phyloP scores from a whole-genome alignment of 2,329 filamentous ascomycete species.

The Talaromyces sp. region DNA sequence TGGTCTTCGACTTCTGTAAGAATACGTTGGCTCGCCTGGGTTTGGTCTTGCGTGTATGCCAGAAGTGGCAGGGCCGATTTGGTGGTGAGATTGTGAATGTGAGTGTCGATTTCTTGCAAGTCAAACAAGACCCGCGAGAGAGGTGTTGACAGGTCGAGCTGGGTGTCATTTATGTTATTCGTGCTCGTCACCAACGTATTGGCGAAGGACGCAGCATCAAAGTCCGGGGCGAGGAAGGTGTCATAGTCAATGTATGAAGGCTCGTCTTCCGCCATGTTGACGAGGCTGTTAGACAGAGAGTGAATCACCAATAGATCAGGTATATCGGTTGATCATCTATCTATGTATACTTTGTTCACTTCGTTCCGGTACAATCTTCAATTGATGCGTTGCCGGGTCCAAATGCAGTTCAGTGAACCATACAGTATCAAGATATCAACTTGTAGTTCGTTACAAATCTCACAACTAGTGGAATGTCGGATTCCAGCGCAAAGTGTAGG shows the following conservation, averaged over 20 bases:
- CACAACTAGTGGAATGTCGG: neutral
- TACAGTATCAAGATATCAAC: neutral
- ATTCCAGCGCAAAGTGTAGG: neutral
- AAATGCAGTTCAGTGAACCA: neutral
- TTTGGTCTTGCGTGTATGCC: constrained; percentile 70
- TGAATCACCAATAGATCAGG: neutral
- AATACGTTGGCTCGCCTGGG: constrained; percentile 66
- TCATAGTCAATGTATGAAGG: constrained; percentile 95
- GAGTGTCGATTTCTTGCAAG: constrained; percentile 92
- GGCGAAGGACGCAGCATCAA: constrained; percentile 77
- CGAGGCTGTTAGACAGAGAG: neutral
- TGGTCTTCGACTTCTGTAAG: constrained; percentile 74
- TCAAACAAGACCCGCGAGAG: constrained; percentile 93
- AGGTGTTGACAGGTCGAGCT: constrained; percentile 89
- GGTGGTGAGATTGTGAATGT: constrained; percentile 86
- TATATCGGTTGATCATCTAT: neutral
- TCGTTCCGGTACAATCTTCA: neutral
- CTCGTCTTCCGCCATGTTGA: constrained; percentile 32
- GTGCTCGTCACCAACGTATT: constrained; percentile 84
- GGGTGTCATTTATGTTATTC: constrained; percentile 85
- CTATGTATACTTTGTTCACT: neutral
- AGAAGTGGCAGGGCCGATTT: constrained; percentile 78
- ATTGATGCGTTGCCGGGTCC: neutral
- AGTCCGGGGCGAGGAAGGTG: constrained; percentile 76
- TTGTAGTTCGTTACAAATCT: neutral